Base-by-base conservation (phyloP, 176 grass and related monocot genomes). In the Echinochloa phyllopogon region DNA sequence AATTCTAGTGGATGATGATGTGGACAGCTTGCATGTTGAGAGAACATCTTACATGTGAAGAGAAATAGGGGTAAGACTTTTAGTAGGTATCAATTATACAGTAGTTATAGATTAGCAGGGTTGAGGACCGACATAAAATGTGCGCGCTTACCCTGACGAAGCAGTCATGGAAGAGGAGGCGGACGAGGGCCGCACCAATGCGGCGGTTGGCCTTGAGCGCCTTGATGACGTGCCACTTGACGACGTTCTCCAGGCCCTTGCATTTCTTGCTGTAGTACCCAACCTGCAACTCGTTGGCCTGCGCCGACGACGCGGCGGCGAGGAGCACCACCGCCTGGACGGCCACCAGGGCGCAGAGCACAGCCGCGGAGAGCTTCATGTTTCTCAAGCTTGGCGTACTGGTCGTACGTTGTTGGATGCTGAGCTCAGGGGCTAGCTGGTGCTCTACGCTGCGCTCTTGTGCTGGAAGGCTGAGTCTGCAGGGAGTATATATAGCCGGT, bases 151-250 rank as follows among this genome's bases (percentile, higher is more conserved):
- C 91, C 81, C 87, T 76, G 47, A 93, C 76, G 49, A 89, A 93
- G 72, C 91, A 93, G 24, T 93, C 91, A 23, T 93, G 91, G 84
- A 93, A 93, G 39, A 90, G 43, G 11, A 93, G 74, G 17, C 91
- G 91, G 86, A 93, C 45, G 3, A 93, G 88, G 3, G 66, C 88
- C 4, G 91, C 85, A 0, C 88, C 82, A 6, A 51, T 48, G 40
- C 85, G 74, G 66, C 73, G 72, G 86, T 88, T 76, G 33, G 23
- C 3, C 79, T 63, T 83, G 64, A 88, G 6, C 2, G 86, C 86
- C 73, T 4, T 50, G 43, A 61, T 37, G 37, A 88, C 25, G 13
- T 78, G 74, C 66, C 25, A 64, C 65, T 64, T 63, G 45, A 88
- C 20, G 3, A 84, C 45, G 37, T 79, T 73, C 81, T 88, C 86